Base-by-base conservation (phyloP, 257 asterid genomes). In the Ophiorrhiza pumila region DNA sequence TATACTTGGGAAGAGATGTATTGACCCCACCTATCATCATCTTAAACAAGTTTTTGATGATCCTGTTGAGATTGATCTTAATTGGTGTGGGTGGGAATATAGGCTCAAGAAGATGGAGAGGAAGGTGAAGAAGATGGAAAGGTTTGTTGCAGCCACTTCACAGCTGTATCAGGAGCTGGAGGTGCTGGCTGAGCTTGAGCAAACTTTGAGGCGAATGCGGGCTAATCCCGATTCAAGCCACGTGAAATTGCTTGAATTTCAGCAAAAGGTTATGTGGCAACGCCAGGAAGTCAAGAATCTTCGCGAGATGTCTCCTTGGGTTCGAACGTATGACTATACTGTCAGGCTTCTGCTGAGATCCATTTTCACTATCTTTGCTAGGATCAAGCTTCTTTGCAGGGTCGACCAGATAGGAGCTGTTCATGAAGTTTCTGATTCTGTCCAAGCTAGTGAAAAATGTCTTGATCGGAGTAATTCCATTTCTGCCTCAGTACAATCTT, bases 41-140 rank as follows among this genome's bases (percentile, higher is more conserved):
- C 88, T 90, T 41, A 93, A 89, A 64, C 57, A 52, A 27, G 77
- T 84, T 14, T 87, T 89, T 74, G 87, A 84, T 37, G 83, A 83
- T n/a, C 78, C 81, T 0, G 74, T 73, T 62, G 89, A 83, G 79
- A 79, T 85, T 47, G 91, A 84, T 75, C 84, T 85, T 37, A 84
- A 88, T 50, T 83, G 89, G 85, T 49, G 43, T 76, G 81, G 81
- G 43, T 84, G 89, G 90, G 87, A 80, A 62, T 88, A 83, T 74
- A 86, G 64, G 88, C 69, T 72, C 35, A 94, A 86, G 86, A 87
- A 91, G 83, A 94, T 91, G 96, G 97, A 91, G 76, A 89, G 85
- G 78, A 91, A 87, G 76, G 85, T 86, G 39, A 94, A 83, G 93
- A 91, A 91, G 78, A 91, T 94, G 99, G 96, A 89, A 78, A 91